Conservation (phyloP, 2,329 filamentous ascomycete species). For the Microsporum ferrugineum region DNA sequence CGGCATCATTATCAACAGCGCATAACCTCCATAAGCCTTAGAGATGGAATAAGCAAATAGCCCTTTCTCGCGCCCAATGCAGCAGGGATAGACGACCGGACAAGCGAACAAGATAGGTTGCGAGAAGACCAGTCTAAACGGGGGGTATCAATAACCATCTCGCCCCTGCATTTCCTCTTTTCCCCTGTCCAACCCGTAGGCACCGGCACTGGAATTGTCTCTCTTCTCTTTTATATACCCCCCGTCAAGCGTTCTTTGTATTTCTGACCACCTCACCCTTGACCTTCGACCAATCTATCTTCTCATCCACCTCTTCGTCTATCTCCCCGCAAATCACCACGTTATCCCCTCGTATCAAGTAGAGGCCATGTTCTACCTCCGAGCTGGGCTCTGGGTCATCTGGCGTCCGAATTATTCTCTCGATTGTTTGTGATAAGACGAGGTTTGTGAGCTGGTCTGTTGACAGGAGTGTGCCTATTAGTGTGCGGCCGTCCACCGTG, state of each 20-base stretch:
- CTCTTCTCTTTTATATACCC: not conserved
- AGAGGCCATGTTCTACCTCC: slow-evolving; percentile 73
- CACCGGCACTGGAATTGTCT: too few species aligned
- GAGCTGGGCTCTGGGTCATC: slow-evolving; percentile 74
- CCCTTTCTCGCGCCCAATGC: not conserved
- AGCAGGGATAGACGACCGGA: not conserved
- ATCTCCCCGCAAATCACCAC: slow-evolving; percentile 83
- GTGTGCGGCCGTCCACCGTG: slow-evolving; percentile 80
- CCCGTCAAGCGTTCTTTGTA: slow-evolving; percentile 58
- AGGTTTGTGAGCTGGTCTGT: slow-evolving; percentile 90
- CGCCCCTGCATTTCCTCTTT: not conserved
- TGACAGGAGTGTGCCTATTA: slow-evolving; percentile 70
- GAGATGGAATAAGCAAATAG: not conserved
- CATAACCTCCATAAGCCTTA: not conserved
- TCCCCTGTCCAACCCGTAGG: not conserved
- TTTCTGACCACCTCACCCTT: slow-evolving; percentile 71
- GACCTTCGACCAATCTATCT: slow-evolving; percentile 88
- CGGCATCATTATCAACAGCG: too few species aligned
- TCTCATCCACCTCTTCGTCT: slow-evolving; percentile 76
- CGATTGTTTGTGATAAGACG: slow-evolving; percentile 69
- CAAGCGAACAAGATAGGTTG: not conserved
- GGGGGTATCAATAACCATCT: not conserved
- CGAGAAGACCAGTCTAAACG: not conserved
- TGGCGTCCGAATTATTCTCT: slow-evolving; percentile 76
- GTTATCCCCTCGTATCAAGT: slow-evolving; percentile 87